Percentiles rank a stretch among this genome's conserved stretches.
These are phyloP conservation scores for Cordia subcordata DNA, from an alignment of 257 asterid genomes.

Conservation along the genomic window DNA sequence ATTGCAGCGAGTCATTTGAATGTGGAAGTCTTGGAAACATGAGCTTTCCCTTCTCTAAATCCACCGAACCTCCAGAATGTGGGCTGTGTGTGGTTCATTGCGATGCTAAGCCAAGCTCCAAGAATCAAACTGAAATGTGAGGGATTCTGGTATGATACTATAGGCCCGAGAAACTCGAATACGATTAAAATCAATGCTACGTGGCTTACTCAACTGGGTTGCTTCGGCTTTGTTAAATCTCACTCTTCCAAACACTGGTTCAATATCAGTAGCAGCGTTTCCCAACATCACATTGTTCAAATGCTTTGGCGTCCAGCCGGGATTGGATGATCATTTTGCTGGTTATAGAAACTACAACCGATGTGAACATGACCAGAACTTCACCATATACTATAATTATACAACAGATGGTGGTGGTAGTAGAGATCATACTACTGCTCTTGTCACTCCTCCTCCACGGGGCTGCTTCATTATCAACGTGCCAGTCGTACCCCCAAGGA, in stretches of 20 bases:
- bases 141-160: constrained; percentile 1
- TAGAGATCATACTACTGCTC: no score
- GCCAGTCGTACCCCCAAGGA: constrained; percentile 1
- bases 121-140: constrained; percentile 11
- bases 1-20: background rate
- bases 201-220: background rate
- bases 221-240: constrained; percentile 5
- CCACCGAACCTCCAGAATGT: constrained; percentile 6
- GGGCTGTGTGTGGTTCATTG: constrained; percentile 27
- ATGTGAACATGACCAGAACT: background rate
- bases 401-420: no score
- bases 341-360: background rate
- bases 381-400: background rate
- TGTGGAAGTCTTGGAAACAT: constrained; percentile 25
- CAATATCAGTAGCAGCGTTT: no score
- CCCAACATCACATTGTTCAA: constrained; percentile 21
- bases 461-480: constrained; percentile 1
- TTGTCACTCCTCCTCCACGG: background rate
- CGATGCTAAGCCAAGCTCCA: constrained; percentile 12
- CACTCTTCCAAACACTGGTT: no score
- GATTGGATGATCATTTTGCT: background rate
- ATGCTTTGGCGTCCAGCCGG: constrained; percentile 12
- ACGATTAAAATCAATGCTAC: constrained; percentile 4
- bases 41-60: constrained; percentile 21
- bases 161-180: background rate